Evolutionary conservation across 1,284 basidiomycete species (phyloP).

Genomic region (Macrocybe sp.): DNA sequence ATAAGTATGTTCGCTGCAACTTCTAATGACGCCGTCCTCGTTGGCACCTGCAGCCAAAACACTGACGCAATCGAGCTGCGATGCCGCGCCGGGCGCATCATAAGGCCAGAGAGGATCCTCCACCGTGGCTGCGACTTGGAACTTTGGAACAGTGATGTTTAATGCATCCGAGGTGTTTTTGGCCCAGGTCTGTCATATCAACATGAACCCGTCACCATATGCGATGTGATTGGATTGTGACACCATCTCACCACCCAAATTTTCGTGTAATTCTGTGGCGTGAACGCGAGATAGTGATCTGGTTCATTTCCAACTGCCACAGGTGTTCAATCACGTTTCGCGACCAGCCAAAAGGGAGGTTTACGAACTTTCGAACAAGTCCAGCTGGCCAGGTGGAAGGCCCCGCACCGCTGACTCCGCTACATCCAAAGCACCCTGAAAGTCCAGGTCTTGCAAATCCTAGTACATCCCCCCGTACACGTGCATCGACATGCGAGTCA

Average conservation of each 20-base stretch:
- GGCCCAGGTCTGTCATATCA: conserved; percentile 33
- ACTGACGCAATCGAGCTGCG: conserved; percentile 41
- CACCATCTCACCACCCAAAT: conserved; percentile 34
- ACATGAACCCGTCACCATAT: background rate
- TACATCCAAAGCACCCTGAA: conserved; percentile 34
- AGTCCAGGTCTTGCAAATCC: conserved; percentile 39
- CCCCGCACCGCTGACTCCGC: conserved; percentile 36
- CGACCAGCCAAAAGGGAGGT: background rate
- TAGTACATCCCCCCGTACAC: conserved; percentile 10
- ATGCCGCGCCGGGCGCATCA: conserved; percentile 33
- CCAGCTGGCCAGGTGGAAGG: conserved; percentile 30
- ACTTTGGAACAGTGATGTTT: conserved; percentile 30
- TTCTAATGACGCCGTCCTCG: conserved; percentile 30
- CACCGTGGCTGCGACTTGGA: conserved; percentile 42
- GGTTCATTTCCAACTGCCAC: conserved; percentile 48
- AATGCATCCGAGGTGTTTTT: conserved; percentile 38
- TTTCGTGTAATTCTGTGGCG: conserved; percentile 35
- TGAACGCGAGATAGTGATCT: conserved; percentile 40
- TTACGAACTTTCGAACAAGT: conserved; percentile 41
- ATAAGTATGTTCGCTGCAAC: conserved; percentile 47
- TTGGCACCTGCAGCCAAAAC: conserved; percentile 40
- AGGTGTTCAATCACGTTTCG: background rate
- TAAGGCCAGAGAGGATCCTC: conserved; percentile 50
- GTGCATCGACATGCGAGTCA: background rate
- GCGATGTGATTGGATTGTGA: background rate